Evolutionary conservation across 345 rosid genomes (phyloP).

Genomic region (Lagerstroemia speciosa): DNA sequence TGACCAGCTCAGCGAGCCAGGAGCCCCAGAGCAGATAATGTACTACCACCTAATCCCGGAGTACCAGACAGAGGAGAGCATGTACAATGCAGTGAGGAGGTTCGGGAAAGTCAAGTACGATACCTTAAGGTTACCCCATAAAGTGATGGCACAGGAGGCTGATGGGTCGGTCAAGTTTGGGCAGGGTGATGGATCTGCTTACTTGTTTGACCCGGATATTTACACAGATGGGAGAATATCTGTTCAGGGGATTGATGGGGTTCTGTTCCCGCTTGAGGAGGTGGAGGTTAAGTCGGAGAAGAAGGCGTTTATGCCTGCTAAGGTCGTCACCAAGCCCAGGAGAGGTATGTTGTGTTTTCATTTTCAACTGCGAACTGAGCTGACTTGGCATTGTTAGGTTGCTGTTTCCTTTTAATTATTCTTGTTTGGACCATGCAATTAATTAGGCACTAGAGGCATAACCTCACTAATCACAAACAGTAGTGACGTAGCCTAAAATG

Average conservation of each 20-base stretch:
- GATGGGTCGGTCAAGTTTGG: conserved; percentile 54
- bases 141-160: conserved; percentile 41
- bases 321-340: conserved; percentile 25
- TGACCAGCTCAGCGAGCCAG: conserved; percentile 47
- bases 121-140: conserved; percentile 41
- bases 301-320: conserved; percentile 11
- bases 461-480: too few species aligned
- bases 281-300: conserved; percentile 6
- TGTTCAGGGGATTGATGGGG: conserved; percentile 45
- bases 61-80: conserved; percentile 56
- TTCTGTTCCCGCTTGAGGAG: conserved; percentile 31
- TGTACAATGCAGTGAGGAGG: conserved; percentile 47
- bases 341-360: conserved; percentile 31
- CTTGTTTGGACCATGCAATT: too few species aligned
- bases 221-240: conserved; percentile 47
- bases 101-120: conserved; percentile 40
- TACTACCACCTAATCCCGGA: conserved; percentile 45
- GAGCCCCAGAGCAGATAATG: conserved; percentile 49
- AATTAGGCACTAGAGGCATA: too few species aligned
- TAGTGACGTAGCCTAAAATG: too few species aligned
- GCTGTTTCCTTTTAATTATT: not conserved
- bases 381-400: not conserved
- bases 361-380: too few species aligned
- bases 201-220: conserved; percentile 47
- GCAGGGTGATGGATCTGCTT: conserved; percentile 28